Conservation (phyloP, 352 stramenopile species). For the Elongisporangium prolatum region DNA sequence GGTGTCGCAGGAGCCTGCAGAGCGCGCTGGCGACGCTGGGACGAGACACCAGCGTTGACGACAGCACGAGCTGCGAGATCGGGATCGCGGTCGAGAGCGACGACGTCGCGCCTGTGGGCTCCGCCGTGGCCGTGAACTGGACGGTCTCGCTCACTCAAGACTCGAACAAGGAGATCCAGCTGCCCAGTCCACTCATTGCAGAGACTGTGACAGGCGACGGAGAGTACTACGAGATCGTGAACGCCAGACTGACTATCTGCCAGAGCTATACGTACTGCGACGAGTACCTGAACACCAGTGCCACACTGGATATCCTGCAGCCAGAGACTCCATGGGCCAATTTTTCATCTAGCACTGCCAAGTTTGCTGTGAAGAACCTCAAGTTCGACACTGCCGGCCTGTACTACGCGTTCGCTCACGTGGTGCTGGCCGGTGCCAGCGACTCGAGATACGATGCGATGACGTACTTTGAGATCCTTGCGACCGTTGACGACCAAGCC, state of each 20-base stretch:
- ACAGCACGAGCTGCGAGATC: constrained; percentile 45
- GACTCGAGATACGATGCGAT: constrained; percentile 42
- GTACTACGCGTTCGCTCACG: constrained; percentile 35
- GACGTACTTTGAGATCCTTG: constrained; percentile 49
- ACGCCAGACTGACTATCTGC: constrained; percentile 44
- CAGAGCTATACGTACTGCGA: constrained; percentile 24
- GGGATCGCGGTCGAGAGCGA: constrained; percentile 21
- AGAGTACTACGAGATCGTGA: constrained; percentile 41
- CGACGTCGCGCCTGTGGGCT: constrained; percentile 21
- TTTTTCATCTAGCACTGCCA: constrained; percentile 19
- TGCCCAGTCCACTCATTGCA: constrained; percentile 35
- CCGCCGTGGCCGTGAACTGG: constrained; percentile 23
- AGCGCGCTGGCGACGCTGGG: constrained; percentile 26
- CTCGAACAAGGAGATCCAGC: constrained; percentile 27
- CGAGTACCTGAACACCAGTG: constrained; percentile 27
- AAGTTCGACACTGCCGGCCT: constrained; percentile 28
- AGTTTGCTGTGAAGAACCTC: constrained; percentile 27
- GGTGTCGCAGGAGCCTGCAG: constrained; percentile 40
- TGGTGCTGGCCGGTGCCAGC: constrained; percentile 31
- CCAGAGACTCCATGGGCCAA: constrained; percentile 2
- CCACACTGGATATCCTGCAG: not conserved
- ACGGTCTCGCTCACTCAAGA: constrained; percentile 27
- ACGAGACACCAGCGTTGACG: not conserved
- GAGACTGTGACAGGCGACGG: constrained; percentile 17
- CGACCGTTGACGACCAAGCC: constrained; percentile 18